Evolutionary conservation across 2,329 filamentous ascomycete genomes (phyloP), one percentile per base, ranked within the genome.

Genomic region (Colletotrichum ledebouriae): DNA sequence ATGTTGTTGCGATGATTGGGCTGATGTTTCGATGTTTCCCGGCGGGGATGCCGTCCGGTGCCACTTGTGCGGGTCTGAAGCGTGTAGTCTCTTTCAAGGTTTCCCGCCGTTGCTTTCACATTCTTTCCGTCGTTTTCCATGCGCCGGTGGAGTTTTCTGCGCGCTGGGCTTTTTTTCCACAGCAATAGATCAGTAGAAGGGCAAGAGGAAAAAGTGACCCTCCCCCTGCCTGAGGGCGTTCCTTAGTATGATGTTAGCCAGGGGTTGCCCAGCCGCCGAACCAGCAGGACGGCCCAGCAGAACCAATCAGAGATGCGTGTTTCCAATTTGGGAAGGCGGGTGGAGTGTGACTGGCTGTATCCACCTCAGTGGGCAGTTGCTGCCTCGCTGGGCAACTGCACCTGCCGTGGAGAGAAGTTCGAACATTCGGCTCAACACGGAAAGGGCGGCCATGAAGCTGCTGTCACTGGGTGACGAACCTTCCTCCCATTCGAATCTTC

Each of bases 211-310:
- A 15, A 67, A 37, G 37, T 12, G 12, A 39, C 29, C n/a, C 17
- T 10, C 25, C 42, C 29, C 59, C 57, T 67, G 63, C 44, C 42
- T 57, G 4, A 29, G 15, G 56, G 41, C 50, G 34, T 29, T 33
- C 12, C 42, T 62, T 67, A 57, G 63, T 41, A 50, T 62, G 33
- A 41, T 62, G 17, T 29, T 67, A 63, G 60, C 65, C 61, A 65
- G 65, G 65, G 65, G 65, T n/a, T 59, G 65, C 55, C 55, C 42
- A 55, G 55, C 17, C 52, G 22, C 59, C 41, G 41, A 55, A 53
- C 9, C 9, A 60, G 10, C 49, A 4, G 41, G 33, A 59, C 47
- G 55, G 37, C n/a, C 12, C n/a, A 25, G 29, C 47, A 25, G 29
- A 60, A 29, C 65, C 53, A 55, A 55, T 59, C 37, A 59, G 13